phyloP scores from a whole-genome alignment of 805 yeast species.

The Yarrowia yakushimensis region DNA sequence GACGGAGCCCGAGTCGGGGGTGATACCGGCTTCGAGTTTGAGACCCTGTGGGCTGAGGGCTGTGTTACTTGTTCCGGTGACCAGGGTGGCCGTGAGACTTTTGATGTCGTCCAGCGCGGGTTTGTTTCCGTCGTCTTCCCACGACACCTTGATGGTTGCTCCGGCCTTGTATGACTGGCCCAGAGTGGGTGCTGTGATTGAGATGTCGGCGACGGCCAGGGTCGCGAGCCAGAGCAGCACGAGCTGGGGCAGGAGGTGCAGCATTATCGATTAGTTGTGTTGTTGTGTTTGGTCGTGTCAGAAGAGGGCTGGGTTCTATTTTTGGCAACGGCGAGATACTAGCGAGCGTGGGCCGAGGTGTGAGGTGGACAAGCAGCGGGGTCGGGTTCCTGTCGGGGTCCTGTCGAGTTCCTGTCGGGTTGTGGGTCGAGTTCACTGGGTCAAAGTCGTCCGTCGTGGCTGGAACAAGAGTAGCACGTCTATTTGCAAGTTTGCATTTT shows the following conservation, averaged over 20 bases:
- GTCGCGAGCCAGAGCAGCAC: constrained; percentile 25
- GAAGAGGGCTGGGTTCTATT: background rate
- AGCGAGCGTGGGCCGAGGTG: constrained; percentile 16
- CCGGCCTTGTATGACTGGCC: constrained; percentile 44
- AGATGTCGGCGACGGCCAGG: constrained; percentile 48
- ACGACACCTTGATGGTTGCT: constrained; percentile 42
- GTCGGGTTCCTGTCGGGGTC: constrained; percentile 1
- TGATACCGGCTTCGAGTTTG: constrained; percentile 1
- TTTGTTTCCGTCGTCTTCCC: constrained; percentile 53
- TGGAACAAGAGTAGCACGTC: background rate
- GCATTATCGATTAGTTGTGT: constrained; percentile 9
- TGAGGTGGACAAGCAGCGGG: no score
- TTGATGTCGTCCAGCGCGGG: constrained; percentile 48
- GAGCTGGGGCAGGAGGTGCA: constrained; percentile 25
- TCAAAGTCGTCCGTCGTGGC: background rate
- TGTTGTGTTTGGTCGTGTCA: background rate
- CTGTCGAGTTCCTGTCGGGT: no score
- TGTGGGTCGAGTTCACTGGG: no score
- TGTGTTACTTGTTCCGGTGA: constrained; percentile 52
- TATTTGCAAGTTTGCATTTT: constrained; percentile 12
- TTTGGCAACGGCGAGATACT: background rate
- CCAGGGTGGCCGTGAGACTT: constrained; percentile 52
- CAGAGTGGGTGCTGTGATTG: constrained; percentile 43
- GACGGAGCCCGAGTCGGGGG: background rate
- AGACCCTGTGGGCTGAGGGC: background rate